A percentile compares a stretch with the other conserved stretches of the same genome.
Evolutionary conservation across 2,329 filamentous ascomycete species (phyloP).

Genomic region (Aspergillus sp.): DNA sequence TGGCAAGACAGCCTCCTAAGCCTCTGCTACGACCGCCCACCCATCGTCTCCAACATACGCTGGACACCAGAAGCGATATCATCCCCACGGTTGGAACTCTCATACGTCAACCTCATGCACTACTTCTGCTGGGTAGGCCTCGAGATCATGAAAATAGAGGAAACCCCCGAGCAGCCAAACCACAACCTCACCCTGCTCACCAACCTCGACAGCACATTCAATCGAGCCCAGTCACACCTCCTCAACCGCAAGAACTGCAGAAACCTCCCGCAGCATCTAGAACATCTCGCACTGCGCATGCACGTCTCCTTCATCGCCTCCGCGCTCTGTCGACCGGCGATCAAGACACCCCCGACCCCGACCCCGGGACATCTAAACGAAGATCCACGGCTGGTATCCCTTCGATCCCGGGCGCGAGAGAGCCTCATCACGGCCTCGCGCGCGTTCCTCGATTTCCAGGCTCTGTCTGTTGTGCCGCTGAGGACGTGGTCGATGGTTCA

Average conservation of each 20-base stretch:
- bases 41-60: slow-evolving; percentile 26
- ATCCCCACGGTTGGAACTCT: slow-evolving; percentile 12
- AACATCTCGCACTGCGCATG: slow-evolving; percentile 57
- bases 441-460: slow-evolving; percentile 34
- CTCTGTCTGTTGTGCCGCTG: slow-evolving; percentile 30
- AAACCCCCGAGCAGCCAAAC: slow-evolving; percentile 18
- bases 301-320: slow-evolving; percentile 57
- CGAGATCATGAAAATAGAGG: slow-evolving; percentile 47
- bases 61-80: slow-evolving; percentile 23
- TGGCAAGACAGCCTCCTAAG: slow-evolving; percentile 39
- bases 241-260: slow-evolving; percentile 42
- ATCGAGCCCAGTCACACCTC: slow-evolving; percentile 52
- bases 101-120: slow-evolving; percentile 30
- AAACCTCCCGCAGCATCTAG: slow-evolving; percentile 48
- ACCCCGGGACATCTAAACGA: neutral
- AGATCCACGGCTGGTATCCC: slow-evolving; percentile 9
- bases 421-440: slow-evolving; percentile 29
- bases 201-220: slow-evolving; percentile 44
- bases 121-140: slow-evolving; percentile 25
- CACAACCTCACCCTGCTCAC: slow-evolving; percentile 35
- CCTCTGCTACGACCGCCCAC: slow-evolving; percentile 34
- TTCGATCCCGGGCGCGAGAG: slow-evolving; percentile 24
- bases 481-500: slow-evolving; percentile 38
- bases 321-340: slow-evolving; percentile 56
- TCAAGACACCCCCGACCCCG: slow-evolving; percentile 35